Percentiles rank a stretch among this genome's conserved stretches.
Conservation (phyloP, 139 green algal genomes). For the Limnomonas spitsbergensis region DNA sequence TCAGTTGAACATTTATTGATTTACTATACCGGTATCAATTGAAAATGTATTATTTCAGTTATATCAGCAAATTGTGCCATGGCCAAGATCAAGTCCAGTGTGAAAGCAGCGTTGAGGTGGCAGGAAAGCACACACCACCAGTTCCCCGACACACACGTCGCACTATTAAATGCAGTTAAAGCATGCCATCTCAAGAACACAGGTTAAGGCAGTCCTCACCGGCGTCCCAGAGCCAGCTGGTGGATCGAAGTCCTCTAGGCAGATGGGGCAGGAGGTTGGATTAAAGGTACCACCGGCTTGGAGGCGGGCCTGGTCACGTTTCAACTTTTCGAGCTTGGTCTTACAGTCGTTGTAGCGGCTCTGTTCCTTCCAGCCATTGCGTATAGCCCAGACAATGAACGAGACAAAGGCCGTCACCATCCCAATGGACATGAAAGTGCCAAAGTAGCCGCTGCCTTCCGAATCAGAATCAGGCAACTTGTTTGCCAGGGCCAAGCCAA, state of each 20-base stretch:
- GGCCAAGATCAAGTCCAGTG: too few relatives aligned
- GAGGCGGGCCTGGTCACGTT: constrained; percentile 35
- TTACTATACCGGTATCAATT: too few relatives aligned
- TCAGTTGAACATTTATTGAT: too few relatives aligned
- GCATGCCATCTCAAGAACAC: too few relatives aligned
- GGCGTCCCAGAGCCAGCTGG: not conserved
- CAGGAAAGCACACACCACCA: too few relatives aligned
- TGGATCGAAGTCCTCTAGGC: constrained; percentile 47
- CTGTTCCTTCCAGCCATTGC: constrained; percentile 9
- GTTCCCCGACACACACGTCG: too few relatives aligned
- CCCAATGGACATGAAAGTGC: not conserved
- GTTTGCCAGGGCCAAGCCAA: constrained; percentile 37
- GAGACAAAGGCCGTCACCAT: constrained; percentile 2
- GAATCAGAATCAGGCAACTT: not conserved
- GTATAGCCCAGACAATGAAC: not conserved
- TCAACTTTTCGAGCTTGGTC: constrained; percentile 36
- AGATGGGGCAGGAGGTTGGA: constrained; percentile 48
- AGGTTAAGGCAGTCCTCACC: too few relatives aligned
- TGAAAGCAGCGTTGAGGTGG: too few relatives aligned
- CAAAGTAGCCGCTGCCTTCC: not conserved
- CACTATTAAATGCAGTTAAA: too few relatives aligned
- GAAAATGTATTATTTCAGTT: too few relatives aligned
- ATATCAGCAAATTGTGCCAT: too few relatives aligned
- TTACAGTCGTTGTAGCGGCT: constrained; percentile 30
- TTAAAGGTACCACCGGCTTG: constrained; percentile 21